Evolutionary conservation across 768 basidiomycete species (phyloP), one percentile per base, ranked within the genome.

Genomic region (Russula griseocarnosa): DNA sequence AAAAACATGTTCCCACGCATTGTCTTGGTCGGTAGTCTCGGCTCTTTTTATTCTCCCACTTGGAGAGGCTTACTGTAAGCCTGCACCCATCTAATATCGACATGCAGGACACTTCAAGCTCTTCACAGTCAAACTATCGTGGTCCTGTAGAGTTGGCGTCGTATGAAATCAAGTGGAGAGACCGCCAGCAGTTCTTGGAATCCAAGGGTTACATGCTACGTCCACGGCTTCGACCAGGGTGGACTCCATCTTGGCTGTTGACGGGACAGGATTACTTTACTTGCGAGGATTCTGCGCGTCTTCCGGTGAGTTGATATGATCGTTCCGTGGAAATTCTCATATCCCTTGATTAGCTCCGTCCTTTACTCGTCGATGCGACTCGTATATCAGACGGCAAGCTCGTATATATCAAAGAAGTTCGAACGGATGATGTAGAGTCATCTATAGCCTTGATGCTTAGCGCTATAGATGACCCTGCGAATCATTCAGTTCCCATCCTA

Each of bases 341-440:
- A 2, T 60, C 22, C 59, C 24, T 40, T 63, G 11, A 28, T 9
- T 8, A 60, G 59, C 4, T 47, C 13, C 61, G 62, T 1, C 53
- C 56, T 0, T 28, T 69, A 14, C 54, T 70, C 0, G 64, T 75
- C 5, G 78, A 28, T 4, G 28, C 28, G 28, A 28, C 28, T 28
- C 28, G 28, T 28, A 28, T 28, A 28, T 28, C 28, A 2, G 76
- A 77, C 26, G 70, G 62, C 0, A 62, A 42, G 5, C 52, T 68
- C 1, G 73, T 79, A 0, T 70, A 67, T 16, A 65, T 79, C n/a
- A 78, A 79, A 36, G 44, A 47, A 1, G 65, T 76, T 0, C 0
- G 32, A 6, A 60, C 61, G 0, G 59, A 42, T 1, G 60, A 67
- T n/a, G 1, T 34, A 5, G 72, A 74, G 40, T 40, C 57, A 1